A percentile compares a stretch with the other conserved stretches of the same genome.
Evolutionary conservation across 2,329 filamentous ascomycete species (phyloP).

Genomic region (Polytolypa hystricis): DNA sequence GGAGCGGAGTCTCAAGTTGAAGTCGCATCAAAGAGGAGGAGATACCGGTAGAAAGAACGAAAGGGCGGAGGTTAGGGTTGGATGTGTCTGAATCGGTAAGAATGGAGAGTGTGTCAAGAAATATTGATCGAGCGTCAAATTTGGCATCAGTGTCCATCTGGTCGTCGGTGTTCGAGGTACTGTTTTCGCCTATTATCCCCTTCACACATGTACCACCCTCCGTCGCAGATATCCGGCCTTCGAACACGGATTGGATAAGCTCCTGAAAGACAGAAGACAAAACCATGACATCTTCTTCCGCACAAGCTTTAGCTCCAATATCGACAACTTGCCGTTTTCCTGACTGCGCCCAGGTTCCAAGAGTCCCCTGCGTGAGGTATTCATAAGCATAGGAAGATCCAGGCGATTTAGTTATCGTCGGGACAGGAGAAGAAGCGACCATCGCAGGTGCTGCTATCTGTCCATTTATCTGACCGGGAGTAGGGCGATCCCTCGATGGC

Average conservation of each 20-base stretch:
- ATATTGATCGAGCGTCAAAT: conserved; percentile 57
- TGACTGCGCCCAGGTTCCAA: conserved; percentile 55
- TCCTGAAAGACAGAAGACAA: conserved; percentile 73
- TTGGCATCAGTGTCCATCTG: conserved; percentile 25
- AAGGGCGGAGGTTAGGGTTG: conserved; percentile 49
- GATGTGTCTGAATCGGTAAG: conserved; percentile 60
- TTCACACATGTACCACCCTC: conserved; percentile 64
- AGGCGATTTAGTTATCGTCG: conserved; percentile 10
- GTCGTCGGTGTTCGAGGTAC: conserved; percentile 36
- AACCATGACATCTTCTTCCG: conserved; percentile 56
- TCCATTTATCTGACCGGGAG: conserved; percentile 22
- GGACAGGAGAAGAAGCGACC: conserved; percentile 14
- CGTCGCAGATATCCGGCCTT: conserved; percentile 52
- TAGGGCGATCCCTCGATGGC: conserved; percentile 18
- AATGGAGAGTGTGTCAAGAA: conserved; percentile 74
- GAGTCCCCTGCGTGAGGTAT: conserved; percentile 58
- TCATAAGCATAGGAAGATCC: conserved; percentile 55
- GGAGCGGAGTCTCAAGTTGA: conserved; percentile 66
- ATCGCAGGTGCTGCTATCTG: conserved; percentile 13
- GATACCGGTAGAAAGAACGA: conserved; percentile 63
- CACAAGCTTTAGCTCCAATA: conserved; percentile 52
- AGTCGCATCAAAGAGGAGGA: conserved; percentile 63
- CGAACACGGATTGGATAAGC: conserved; percentile 63
- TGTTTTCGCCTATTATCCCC: conserved; percentile 55
- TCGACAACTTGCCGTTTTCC: conserved; percentile 59